phyloP scores from a whole-genome alignment of 192 early-diverging fungal species.

The Coemansia sp. region DNA sequence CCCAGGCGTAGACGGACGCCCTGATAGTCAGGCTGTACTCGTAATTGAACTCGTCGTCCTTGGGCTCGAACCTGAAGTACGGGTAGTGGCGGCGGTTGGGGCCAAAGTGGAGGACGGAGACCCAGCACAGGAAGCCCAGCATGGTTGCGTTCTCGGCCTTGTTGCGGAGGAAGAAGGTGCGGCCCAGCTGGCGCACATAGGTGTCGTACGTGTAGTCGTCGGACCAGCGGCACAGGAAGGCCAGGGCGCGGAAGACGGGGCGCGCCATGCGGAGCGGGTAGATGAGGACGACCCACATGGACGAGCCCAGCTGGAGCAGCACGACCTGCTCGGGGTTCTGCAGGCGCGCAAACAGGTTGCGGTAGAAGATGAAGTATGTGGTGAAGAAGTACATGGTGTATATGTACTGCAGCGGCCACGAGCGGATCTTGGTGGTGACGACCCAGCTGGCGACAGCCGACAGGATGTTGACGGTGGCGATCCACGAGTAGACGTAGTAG shows the following conservation, averaged over 20 bases:
- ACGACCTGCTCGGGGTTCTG: constrained; percentile 67
- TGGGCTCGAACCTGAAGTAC: constrained; percentile 63
- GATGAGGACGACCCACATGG: constrained; percentile 73
- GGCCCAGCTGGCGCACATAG: constrained; percentile 67
- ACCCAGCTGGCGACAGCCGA: constrained; percentile 67
- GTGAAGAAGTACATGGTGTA: constrained; percentile 78
- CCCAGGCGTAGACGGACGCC: constrained; percentile 64
- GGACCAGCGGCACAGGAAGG: constrained; percentile 56
- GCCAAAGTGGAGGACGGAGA: constrained; percentile 68
- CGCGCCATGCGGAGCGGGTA: constrained; percentile 71
- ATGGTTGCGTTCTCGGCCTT: constrained; percentile 76
- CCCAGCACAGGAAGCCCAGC: constrained; percentile 72
- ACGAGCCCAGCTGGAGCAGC: constrained; percentile 65
- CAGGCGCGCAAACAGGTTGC: constrained; percentile 72
- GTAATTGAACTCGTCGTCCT: constrained; percentile 57
- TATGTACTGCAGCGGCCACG: constrained; percentile 66
- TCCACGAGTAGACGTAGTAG: constrained; percentile 73
- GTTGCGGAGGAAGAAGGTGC: constrained; percentile 70
- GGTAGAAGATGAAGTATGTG: constrained; percentile 80
- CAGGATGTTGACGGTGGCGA: constrained; percentile 67
- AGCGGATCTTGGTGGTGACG: constrained; percentile 60
- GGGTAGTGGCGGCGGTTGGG: constrained; percentile 67
- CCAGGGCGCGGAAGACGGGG: constrained; percentile 53
- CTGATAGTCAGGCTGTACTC: constrained; percentile 59
- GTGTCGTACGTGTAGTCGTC: constrained; percentile 63